These are phyloP conservation scores for Taphrina pruni DNA, from an alignment of 1,139 yeast genomes.

Conservation along the genomic window DNA sequence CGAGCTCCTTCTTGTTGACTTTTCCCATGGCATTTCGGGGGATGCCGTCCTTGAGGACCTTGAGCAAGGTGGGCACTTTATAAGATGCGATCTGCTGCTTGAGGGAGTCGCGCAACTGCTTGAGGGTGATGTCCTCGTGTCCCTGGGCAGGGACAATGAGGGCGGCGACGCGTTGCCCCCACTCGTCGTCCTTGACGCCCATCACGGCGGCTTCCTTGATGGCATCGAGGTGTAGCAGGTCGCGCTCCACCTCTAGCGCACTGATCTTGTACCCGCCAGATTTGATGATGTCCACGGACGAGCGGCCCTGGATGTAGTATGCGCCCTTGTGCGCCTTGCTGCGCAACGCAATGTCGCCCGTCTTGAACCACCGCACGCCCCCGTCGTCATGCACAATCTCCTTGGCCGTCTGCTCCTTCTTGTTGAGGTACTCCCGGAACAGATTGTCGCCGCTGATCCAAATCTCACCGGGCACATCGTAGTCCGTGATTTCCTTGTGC, in stretches of 20 bases:
- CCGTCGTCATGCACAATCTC: conserved; percentile 47
- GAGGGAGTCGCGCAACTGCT: conserved; percentile 48
- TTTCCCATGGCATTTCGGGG: conserved; percentile 53
- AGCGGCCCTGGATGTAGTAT: conserved; percentile 52
- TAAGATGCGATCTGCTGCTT: conserved; percentile 49
- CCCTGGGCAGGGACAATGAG: conserved; percentile 47
- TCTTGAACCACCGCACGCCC: conserved; percentile 50
- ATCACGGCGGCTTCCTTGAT: conserved; percentile 52
- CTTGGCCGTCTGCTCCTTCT: conserved; percentile 51
- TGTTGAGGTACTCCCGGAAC: conserved; percentile 51
- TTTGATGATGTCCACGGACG: conserved; percentile 52
- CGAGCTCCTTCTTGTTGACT: conserved; percentile 51
- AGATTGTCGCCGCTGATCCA: conserved; percentile 52
- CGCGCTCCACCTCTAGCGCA: conserved; percentile 54
- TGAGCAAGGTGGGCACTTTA: conserved; percentile 50
- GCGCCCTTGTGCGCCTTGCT: conserved; percentile 48
- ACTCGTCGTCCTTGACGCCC: conserved; percentile 51
- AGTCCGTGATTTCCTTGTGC: conserved; percentile 43
- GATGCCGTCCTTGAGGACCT: conserved; percentile 45
- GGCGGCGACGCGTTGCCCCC: conserved; percentile 54
- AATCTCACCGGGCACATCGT: conserved; percentile 50
- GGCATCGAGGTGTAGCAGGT: conserved; percentile 49
- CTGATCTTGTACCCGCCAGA: conserved; percentile 44
- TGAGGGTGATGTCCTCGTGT: conserved; percentile 44
- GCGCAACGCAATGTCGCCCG: conserved; percentile 53